Evolutionary conservation across 2,329 filamentous ascomycete species (phyloP).

Genomic region (Botryotinia convoluta): DNA sequence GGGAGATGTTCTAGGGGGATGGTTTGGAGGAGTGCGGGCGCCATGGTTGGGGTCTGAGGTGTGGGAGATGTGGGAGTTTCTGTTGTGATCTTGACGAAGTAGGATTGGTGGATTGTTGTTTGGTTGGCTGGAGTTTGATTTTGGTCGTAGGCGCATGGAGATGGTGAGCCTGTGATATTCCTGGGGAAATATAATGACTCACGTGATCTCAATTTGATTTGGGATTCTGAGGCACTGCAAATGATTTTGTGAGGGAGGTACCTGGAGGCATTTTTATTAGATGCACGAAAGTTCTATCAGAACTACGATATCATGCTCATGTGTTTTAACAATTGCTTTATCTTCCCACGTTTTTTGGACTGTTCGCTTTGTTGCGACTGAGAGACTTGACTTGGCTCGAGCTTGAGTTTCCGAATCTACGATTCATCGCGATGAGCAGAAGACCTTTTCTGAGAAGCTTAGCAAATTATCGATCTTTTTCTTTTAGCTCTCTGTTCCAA

Average conservation of each 20-base stretch:
- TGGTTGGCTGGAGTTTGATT: background rate
- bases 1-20: slow-evolving; percentile 76
- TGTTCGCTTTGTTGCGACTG: background rate
- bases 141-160: background rate
- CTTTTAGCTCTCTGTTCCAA: background rate
- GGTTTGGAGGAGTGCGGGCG: slow-evolving; percentile 48
- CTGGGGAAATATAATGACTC: fast-evolving
- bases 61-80: background rate
- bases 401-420: background rate
- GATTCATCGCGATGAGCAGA: background rate
- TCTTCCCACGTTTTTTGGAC: background rate
- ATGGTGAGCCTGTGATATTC: background rate
- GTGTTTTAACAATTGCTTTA: background rate
- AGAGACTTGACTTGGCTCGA: background rate
- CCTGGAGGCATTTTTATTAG: fast-evolving
- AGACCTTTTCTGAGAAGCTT: background rate
- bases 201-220: background rate
- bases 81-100: background rate
- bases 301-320: too few species aligned
- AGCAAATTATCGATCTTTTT: background rate
- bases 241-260: too few species aligned
- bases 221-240: background rate
- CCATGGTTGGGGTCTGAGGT: slow-evolving; percentile 40
- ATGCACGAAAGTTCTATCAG: fast-evolving
- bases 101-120: background rate